Evolutionary conservation across 2,329 filamentous ascomycete genomes (phyloP).

Genomic region (Raffaelea albimanens): DNA sequence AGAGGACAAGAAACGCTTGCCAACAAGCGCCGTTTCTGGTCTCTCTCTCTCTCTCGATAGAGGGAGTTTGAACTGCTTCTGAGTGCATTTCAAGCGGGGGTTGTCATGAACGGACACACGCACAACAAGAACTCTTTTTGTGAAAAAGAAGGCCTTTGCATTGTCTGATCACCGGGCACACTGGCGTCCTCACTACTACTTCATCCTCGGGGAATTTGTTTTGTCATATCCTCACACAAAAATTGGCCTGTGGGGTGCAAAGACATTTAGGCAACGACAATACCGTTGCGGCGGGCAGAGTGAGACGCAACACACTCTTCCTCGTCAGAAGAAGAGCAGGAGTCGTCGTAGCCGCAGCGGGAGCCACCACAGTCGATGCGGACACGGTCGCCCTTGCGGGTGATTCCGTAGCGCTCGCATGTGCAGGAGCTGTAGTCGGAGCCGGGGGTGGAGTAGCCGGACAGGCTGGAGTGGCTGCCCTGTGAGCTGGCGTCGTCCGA

Average conservation of each 20-base stretch:
- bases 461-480: slow-evolving; percentile 59
- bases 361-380: slow-evolving; percentile 91
- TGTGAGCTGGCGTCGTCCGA: slow-evolving; percentile 57
- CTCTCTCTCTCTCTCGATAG: too few relatives aligned
- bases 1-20: too few relatives aligned
- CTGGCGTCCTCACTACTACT: too few relatives aligned
- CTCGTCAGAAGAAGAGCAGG: slow-evolving; percentile 61
- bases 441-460: slow-evolving; percentile 69
- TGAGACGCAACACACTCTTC: slow-evolving; percentile 21
- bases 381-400: slow-evolving; percentile 82
- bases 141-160: too few relatives aligned
- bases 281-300: slow-evolving; percentile 53
- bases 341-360: slow-evolving; percentile 73
- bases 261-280: slow-evolving; percentile 39
- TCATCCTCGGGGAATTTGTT: not conserved
- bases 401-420: slow-evolving; percentile 95
- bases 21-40: too few relatives aligned
- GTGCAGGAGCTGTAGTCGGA: slow-evolving; percentile 75
- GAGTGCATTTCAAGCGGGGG: too few relatives aligned
- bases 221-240: not conserved
- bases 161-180: too few relatives aligned
- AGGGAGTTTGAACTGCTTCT: too few relatives aligned
- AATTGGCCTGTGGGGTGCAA: not conserved
- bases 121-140: too few relatives aligned
- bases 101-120: too few relatives aligned